phyloP scores from a whole-genome alignment of 352 stramenopile species.

The Phytophthora sansomeana region DNA sequence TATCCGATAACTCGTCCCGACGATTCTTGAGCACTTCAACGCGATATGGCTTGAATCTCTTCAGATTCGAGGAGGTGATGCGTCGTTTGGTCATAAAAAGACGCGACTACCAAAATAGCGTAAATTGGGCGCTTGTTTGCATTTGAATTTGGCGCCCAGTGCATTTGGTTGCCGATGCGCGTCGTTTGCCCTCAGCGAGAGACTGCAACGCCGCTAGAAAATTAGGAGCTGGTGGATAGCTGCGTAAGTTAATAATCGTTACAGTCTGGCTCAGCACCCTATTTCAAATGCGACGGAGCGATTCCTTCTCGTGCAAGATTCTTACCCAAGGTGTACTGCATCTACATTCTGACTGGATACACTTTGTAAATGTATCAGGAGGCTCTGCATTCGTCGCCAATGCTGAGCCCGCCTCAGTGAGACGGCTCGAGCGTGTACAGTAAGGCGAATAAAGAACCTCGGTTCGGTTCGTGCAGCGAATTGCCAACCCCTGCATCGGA shows the following conservation, averaged over 20 bases:
- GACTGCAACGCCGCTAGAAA: too few species aligned
- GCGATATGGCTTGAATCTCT: neutral
- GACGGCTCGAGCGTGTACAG: neutral
- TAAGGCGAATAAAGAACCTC: neutral
- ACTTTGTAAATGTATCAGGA: too few species aligned
- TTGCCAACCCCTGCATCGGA: neutral
- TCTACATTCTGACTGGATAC: neutral
- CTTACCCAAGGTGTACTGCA: neutral
- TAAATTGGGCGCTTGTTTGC: neutral
- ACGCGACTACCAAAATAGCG: neutral
- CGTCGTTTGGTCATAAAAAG: neutral
- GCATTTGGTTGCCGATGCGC: neutral
- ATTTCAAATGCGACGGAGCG: neutral
- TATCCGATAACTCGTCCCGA: neutral
- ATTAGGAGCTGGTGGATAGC: too few species aligned
- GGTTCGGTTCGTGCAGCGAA: neutral
- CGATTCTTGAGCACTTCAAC: neutral
- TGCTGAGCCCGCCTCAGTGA: neutral
- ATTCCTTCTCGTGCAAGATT: neutral
- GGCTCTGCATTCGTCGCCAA: too few species aligned
- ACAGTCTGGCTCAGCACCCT: neutral
- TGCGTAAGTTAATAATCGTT: too few species aligned
- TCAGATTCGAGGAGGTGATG: neutral
- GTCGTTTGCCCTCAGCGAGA: too few species aligned
- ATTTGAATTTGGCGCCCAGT: neutral